Evolutionary conservation across 2,329 filamentous ascomycete species (phyloP).

Genomic region (Colletotrichum viniferum): DNA sequence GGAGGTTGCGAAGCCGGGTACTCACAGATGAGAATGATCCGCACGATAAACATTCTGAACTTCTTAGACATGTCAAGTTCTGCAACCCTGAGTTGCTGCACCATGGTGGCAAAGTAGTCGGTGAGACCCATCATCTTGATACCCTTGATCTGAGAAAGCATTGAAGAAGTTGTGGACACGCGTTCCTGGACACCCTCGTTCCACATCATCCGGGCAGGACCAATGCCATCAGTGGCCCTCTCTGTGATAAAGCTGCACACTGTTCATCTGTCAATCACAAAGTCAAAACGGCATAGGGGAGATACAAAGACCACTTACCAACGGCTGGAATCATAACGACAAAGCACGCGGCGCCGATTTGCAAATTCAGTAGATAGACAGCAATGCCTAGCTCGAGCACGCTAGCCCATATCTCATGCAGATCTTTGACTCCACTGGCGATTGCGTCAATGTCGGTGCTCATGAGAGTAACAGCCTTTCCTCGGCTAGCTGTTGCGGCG

Average conservation of each 20-base stretch:
- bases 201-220: conserved; percentile 26
- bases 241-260: not conserved
- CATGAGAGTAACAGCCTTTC: conserved; percentile 20
- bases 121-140: conserved; percentile 40
- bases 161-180: conserved; percentile 30
- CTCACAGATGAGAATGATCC: conserved; percentile 21
- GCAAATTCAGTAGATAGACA: conserved; percentile 20
- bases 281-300: not conserved
- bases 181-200: conserved; percentile 33
- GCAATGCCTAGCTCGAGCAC: conserved; percentile 23
- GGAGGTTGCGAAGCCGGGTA: not conserved
- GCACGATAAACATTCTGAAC: conserved; percentile 23
- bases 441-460: conserved; percentile 23
- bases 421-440: conserved; percentile 8
- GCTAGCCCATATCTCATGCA: conserved; percentile 25
- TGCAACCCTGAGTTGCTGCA: conserved; percentile 38
- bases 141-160: conserved; percentile 37
- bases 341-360: conserved; percentile 24
- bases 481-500: conserved; percentile 10
- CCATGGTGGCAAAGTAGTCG: conserved; percentile 30
- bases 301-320: conserved; percentile 27
- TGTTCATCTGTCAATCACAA: not conserved
- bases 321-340: conserved; percentile 43
- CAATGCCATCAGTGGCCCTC: not conserved
- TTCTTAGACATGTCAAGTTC: conserved; percentile 41